Evolutionary conservation across 2,329 filamentous ascomycete genomes (phyloP).

Genomic region (Aspergillus aculeatinus): DNA sequence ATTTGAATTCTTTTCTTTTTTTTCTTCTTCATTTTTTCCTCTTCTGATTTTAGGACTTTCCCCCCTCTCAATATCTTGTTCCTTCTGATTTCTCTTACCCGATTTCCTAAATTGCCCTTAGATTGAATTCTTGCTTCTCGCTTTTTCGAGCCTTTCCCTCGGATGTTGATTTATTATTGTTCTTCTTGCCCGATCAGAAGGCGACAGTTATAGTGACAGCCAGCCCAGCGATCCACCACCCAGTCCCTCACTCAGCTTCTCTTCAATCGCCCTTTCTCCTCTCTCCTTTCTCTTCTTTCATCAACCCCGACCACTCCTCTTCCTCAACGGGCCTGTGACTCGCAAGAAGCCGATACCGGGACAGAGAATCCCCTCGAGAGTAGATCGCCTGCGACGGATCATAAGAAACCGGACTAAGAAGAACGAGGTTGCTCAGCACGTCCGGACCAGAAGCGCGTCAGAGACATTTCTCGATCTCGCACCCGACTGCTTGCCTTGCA

Average conservation of each 20-base stretch:
- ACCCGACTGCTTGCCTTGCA: conserved; percentile 25
- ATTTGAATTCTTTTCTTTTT: not conserved
- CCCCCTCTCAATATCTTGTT: conserved; percentile 9
- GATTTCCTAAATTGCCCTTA: conserved; percentile 3
- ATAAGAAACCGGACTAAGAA: conserved; percentile 2
- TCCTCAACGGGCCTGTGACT: conserved; percentile 10
- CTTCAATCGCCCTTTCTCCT: conserved; percentile 7
- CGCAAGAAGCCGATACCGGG: conserved; percentile 11
- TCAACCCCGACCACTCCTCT: conserved; percentile 4
- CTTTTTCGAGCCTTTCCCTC: conserved; percentile 13
- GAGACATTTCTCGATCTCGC: conserved; percentile 16
- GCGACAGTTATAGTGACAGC: conserved; percentile 18
- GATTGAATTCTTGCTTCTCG: conserved; percentile 5
- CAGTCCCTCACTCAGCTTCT: conserved; percentile 3
- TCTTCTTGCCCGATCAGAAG: conserved; percentile 6
- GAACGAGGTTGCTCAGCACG: conserved; percentile 3
- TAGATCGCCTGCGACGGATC: not conserved
- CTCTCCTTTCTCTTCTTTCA: conserved; percentile 12
- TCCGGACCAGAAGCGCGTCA: conserved; percentile 4
- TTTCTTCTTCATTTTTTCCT: not conserved
- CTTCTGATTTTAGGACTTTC: not conserved
- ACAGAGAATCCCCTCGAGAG: not conserved
- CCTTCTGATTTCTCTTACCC: conserved; percentile 6
- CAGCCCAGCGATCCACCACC: conserved; percentile 18
- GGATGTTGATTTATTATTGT: conserved; percentile 16